Percentiles rank a stretch among this genome's conserved stretches.
Evolutionary conservation across 2,329 filamentous ascomycete species (phyloP).

Genomic region (Aspergillus felis): DNA sequence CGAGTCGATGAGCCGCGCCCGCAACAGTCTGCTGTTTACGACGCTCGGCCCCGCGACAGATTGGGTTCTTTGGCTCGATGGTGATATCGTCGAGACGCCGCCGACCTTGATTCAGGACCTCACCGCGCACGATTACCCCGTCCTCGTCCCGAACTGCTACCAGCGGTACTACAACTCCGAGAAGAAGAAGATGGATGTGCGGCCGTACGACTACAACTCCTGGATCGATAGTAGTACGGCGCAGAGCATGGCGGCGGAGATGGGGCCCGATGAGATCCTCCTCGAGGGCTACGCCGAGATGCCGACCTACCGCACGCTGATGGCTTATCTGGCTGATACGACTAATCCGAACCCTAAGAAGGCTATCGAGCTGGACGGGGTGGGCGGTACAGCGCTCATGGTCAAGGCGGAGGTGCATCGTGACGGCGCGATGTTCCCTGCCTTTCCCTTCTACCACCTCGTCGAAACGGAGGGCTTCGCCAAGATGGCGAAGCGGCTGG

Average conservation of each 20-base stretch:
- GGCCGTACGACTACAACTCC: slow-evolving; percentile 95
- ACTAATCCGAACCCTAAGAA: slow-evolving; percentile 54
- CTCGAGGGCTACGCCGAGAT: slow-evolving; percentile 91
- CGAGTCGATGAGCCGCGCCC: slow-evolving; percentile 85
- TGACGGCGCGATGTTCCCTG: slow-evolving; percentile 97
- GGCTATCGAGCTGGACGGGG: slow-evolving; percentile 79
- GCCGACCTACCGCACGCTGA: slow-evolving; percentile 84
- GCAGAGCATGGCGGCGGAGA: slow-evolving; percentile 66
- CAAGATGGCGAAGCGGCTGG: slow-evolving; percentile 88
- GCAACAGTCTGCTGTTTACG: slow-evolving; percentile 93
- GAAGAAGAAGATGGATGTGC: slow-evolving; percentile 66
- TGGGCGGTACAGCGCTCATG: slow-evolving; percentile 85
- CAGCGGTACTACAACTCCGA: slow-evolving; percentile 76
- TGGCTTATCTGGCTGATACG: slow-evolving; percentile 71
- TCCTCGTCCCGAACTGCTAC: slow-evolving; percentile 94
- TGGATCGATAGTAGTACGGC: slow-evolving; percentile 89
- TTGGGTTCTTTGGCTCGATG: slow-evolving; percentile 96
- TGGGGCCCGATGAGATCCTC: slow-evolving; percentile 89
- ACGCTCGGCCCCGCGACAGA: slow-evolving; percentile 86
- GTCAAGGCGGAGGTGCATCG: slow-evolving; percentile 97
- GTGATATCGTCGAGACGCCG: slow-evolving; percentile 87
- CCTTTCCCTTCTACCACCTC: slow-evolving; percentile 92
- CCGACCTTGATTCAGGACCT: slow-evolving; percentile 84
- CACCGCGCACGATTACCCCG: slow-evolving; percentile 78
- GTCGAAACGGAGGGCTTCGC: slow-evolving; percentile 98